Percentiles rank a stretch among this genome's conserved stretches.
Conservation (phyloP, 192 early-diverging fungal genomes). For the Gaertneriomyces sp. region DNA sequence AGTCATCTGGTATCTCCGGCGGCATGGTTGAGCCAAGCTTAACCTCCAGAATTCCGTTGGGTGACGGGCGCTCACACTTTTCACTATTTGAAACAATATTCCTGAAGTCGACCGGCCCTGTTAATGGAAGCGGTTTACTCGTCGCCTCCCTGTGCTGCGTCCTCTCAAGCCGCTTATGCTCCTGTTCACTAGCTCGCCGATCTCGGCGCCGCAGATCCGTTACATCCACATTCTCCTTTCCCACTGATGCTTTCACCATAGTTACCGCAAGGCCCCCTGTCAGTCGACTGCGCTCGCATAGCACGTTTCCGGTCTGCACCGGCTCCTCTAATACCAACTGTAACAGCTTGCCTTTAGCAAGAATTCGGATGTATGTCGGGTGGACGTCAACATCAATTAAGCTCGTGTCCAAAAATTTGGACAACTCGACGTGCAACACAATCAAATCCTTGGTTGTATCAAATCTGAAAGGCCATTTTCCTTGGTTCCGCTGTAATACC, state of each 20-base stretch:
- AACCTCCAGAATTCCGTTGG: too few relatives aligned
- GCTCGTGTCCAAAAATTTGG: conserved; percentile 52
- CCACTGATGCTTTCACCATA: conserved; percentile 34
- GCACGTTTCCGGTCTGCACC: conserved; percentile 35
- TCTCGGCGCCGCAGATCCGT: conserved; percentile 13
- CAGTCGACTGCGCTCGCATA: conserved; percentile 48
- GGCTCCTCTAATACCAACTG: conserved; percentile 46
- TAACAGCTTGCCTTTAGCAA: conserved; percentile 51
- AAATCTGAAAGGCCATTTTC: conserved; percentile 47
- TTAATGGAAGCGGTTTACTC: conserved; percentile 8
- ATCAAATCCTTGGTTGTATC: conserved; percentile 22
- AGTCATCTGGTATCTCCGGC: conserved; percentile 28
- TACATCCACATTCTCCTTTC: conserved; percentile 12
- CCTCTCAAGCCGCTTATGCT: not conserved
- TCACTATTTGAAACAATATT: conserved; percentile 24
- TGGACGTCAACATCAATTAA: conserved; percentile 52
- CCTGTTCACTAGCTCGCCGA: conserved; percentile 8
- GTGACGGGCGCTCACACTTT: not conserved
- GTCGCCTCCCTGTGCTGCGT: conserved; percentile 3
- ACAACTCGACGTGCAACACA: conserved; percentile 40
- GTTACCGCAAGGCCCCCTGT: conserved; percentile 47
- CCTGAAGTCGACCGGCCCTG: conserved; percentile 14
- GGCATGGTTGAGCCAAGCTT: not conserved
- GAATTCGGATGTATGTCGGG: conserved; percentile 36
- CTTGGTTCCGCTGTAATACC: conserved; percentile 53